Evolutionary conservation across 768 basidiomycete genomes (phyloP).

Genomic region (Suillus lakei): DNA sequence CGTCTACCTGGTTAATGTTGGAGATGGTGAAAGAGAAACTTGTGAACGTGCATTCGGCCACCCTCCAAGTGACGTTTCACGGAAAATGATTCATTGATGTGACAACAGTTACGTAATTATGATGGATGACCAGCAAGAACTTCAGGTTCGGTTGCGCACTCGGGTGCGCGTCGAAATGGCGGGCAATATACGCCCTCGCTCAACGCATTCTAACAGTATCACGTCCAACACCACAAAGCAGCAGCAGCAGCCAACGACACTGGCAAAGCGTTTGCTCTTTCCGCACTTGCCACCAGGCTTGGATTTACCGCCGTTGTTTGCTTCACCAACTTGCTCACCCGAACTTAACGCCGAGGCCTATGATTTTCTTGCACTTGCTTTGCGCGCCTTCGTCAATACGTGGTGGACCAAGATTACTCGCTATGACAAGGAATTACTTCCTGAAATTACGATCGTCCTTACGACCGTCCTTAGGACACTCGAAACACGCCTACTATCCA

Average conservation of each 20-base stretch:
- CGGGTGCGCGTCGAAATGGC: slow-evolving; percentile 7
- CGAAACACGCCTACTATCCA: slow-evolving; percentile 56
- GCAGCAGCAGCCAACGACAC: slow-evolving; percentile 37
- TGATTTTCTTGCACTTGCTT: slow-evolving; percentile 77
- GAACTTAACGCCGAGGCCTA: slow-evolving; percentile 65
- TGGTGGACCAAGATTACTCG: slow-evolving; percentile 89
- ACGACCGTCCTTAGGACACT: slow-evolving; percentile 61
- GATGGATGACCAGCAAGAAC: neutral
- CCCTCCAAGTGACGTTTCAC: neutral
- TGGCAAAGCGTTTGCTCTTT: slow-evolving; percentile 68
- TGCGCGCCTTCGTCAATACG: slow-evolving; percentile 78
- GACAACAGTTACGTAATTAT: neutral
- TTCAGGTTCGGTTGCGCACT: neutral
- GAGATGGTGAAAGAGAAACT: neutral
- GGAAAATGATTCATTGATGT: neutral
- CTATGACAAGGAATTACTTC: slow-evolving; percentile 83
- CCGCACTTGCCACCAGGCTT: slow-evolving; percentile 49
- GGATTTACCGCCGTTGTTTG: slow-evolving; percentile 59
- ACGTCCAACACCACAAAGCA: slow-evolving; percentile 19
- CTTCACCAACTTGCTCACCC: slow-evolving; percentile 44
- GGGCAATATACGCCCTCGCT: slow-evolving; percentile 16
- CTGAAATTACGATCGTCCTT: slow-evolving; percentile 67
- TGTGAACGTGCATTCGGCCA: neutral
- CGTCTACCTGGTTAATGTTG: neutral
- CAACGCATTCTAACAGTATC: slow-evolving; percentile 24